Evolutionary conservation across 2,329 filamentous ascomycete genomes (phyloP).

Genomic region (Cladophialophora immunda): DNA sequence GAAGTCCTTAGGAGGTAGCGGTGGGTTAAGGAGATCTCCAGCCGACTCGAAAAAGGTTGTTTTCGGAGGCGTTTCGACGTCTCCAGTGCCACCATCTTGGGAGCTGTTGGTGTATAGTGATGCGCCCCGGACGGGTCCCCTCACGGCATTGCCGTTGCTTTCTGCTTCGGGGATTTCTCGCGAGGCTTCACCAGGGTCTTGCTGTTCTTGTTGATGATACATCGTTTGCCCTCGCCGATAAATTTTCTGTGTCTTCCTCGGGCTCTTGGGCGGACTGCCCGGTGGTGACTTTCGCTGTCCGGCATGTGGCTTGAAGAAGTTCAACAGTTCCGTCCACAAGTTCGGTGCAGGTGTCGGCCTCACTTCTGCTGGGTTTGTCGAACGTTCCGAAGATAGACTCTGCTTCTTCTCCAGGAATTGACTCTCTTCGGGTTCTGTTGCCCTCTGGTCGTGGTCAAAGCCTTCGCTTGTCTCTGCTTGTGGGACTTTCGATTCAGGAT

Average conservation of each 20-base stretch:
- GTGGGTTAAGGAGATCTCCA: conserved; percentile 89
- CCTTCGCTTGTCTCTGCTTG: conserved; percentile 39
- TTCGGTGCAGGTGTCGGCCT: conserved; percentile 47
- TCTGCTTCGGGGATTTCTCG: conserved; percentile 21
- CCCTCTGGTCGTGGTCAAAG: conserved; percentile 35
- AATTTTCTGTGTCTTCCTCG: conserved; percentile 72
- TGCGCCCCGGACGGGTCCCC: conserved; percentile 57
- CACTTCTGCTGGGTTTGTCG: conserved; percentile 25
- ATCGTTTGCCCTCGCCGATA: conserved; percentile 82
- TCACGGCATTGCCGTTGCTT: background rate
- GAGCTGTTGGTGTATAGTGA: conserved; percentile 56
- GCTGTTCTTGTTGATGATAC: conserved; percentile 54
- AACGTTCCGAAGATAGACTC: conserved; percentile 1
- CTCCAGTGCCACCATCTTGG: conserved; percentile 47
- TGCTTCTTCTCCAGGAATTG: conserved; percentile 24
- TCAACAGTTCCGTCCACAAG: conserved; percentile 72
- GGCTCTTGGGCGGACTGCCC: conserved; percentile 45
- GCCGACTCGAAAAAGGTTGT: conserved; percentile 97
- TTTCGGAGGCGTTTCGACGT: conserved; percentile 76
- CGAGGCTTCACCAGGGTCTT: conserved; percentile 46
- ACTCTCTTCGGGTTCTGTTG: conserved; percentile 19
- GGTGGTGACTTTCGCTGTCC: conserved; percentile 42
- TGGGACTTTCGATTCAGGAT: conserved; percentile 37
- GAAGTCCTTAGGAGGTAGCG: conserved; percentile 81
- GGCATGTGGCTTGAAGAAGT: conserved; percentile 73